Evolutionary conservation across 2,329 filamentous ascomycete genomes (phyloP).

Genomic region (Mollisia scopiformis): DNA sequence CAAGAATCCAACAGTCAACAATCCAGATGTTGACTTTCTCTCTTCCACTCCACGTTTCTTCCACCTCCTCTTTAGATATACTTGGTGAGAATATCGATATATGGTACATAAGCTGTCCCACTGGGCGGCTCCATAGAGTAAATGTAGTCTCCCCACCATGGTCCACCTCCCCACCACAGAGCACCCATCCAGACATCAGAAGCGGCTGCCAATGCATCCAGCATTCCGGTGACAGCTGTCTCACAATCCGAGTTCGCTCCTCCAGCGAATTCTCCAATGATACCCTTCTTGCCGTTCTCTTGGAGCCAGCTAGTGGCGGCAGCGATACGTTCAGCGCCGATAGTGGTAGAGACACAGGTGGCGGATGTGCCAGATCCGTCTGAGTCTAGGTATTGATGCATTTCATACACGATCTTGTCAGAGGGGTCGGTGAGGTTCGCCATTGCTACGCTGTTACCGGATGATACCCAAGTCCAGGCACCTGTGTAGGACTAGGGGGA

Average conservation of each 20-base stretch:
- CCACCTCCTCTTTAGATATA: background rate
- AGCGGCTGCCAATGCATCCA: slow-evolving; percentile 51
- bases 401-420: slow-evolving; percentile 60
- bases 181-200: slow-evolving; percentile 54
- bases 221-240: slow-evolving; percentile 50
- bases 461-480: slow-evolving; percentile 29
- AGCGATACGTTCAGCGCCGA: slow-evolving; percentile 53
- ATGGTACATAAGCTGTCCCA: slow-evolving; percentile 40
- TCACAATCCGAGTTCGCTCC: slow-evolving; percentile 54
- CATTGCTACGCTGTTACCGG: slow-evolving; percentile 44
- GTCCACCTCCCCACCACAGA: slow-evolving; percentile 58
- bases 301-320: slow-evolving; percentile 57
- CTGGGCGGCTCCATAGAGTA: slow-evolving; percentile 52
- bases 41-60: background rate
- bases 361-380: slow-evolving; percentile 55
- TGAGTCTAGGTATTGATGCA: slow-evolving; percentile 64
- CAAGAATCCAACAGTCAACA: background rate
- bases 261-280: slow-evolving; percentile 58
- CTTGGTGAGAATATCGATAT: background rate
- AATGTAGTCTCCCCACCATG: slow-evolving; percentile 53
- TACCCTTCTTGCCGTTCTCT: slow-evolving; percentile 52
- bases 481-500: too few relatives aligned
- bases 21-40: background rate
- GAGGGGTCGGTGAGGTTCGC: slow-evolving; percentile 53
- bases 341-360: slow-evolving; percentile 54